These are phyloP conservation scores for Tulasnella sp. DNA, from an alignment of 768 basidiomycete species.

Conservation along the genomic window DNA sequence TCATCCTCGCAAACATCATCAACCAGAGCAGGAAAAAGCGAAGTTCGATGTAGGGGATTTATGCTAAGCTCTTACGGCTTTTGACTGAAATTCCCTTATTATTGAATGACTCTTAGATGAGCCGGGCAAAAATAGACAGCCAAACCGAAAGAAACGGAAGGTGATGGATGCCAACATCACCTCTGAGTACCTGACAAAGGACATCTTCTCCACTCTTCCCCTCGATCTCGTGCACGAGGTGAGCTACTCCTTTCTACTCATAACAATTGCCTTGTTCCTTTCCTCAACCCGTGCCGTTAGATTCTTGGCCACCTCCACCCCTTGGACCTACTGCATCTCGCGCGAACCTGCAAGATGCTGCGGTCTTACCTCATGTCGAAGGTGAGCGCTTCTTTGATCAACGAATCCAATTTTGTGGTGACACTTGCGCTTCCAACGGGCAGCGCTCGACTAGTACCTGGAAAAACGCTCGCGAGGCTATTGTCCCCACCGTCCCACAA, in stretches of 20 bases:
- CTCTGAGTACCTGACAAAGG: background rate
- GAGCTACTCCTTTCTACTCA: too few relatives aligned
- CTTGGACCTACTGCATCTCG: slow-evolving; percentile 13
- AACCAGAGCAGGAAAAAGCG: too few relatives aligned
- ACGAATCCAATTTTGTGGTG: background rate
- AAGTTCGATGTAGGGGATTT: too few relatives aligned
- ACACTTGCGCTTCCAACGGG: background rate
- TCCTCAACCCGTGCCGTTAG: background rate
- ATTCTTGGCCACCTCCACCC: slow-evolving; percentile 9
- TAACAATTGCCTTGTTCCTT: background rate
- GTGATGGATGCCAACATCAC: background rate
- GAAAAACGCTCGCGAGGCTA: background rate
- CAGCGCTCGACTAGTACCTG: background rate
- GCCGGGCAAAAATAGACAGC: background rate
- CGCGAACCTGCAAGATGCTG: background rate
- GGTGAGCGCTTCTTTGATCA: background rate
- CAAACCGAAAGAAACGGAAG: background rate
- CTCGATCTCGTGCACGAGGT: slow-evolving; percentile 6
- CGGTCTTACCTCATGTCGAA: slow-evolving; percentile 13
- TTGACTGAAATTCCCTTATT: too few relatives aligned
- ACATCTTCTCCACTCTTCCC: slow-evolving; percentile 1
- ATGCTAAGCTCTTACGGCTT: too few relatives aligned
- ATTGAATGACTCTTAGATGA: background rate
- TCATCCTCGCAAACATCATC: too few relatives aligned
- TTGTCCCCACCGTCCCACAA: background rate